phyloP scores from a whole-genome alignment of 2,329 filamentous ascomycete genomes.

The Biscogniauxia mediterranea region DNA sequence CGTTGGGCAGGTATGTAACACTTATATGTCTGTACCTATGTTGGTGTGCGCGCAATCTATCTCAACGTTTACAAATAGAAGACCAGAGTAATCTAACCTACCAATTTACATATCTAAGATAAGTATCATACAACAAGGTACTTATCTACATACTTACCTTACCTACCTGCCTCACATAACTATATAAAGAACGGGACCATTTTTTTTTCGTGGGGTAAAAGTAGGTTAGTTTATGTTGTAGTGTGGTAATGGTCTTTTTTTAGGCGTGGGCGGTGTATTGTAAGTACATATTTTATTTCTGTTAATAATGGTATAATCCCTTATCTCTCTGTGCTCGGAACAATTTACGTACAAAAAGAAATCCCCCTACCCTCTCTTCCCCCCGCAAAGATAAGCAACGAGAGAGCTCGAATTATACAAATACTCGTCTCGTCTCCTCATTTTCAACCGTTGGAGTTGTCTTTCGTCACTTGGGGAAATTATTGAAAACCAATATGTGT shows the following conservation, averaged over 20 bases:
- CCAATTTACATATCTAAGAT: too few relatives aligned
- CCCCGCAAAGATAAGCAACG: conserved; percentile 16
- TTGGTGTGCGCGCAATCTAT: too few relatives aligned
- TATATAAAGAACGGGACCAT: too few relatives aligned
- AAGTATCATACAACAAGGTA: too few relatives aligned
- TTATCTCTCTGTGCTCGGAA: conserved; percentile 15
- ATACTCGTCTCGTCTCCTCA: conserved; percentile 10
- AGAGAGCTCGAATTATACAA: conserved; percentile 12
- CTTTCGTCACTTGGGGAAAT: neutral
- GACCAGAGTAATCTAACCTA: too few relatives aligned
- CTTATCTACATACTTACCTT: too few relatives aligned
- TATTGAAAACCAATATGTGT: neutral
- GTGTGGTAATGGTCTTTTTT: neutral
- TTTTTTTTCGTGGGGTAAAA: too few relatives aligned
- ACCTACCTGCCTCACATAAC: too few relatives aligned
- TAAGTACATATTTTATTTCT: conserved; percentile 10
- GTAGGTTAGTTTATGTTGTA: too few relatives aligned
- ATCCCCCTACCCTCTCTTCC: conserved; percentile 15
- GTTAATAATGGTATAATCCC: conserved; percentile 27
- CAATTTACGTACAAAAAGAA: neutral
- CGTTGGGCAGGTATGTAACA: too few relatives aligned
- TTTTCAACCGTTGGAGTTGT: neutral
- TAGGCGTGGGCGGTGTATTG: neutral
- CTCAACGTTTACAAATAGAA: too few relatives aligned
- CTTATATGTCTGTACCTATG: too few relatives aligned